Base-by-base conservation (phyloP, 2,329 filamentous ascomycete genomes). In the Gyromitra esculenta region DNA sequence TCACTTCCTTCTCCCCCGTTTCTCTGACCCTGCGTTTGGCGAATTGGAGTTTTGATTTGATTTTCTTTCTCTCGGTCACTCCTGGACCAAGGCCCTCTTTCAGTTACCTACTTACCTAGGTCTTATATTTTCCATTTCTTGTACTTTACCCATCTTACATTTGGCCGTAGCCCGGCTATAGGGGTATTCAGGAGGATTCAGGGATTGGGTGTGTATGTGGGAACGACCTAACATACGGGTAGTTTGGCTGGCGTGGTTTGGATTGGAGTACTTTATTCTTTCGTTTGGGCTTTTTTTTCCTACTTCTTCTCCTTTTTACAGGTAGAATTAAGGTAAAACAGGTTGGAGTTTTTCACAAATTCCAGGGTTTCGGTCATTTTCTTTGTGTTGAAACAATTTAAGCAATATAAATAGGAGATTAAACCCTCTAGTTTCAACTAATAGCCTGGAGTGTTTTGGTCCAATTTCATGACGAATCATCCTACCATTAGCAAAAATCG, bases 1-100 rank as follows among this genome's bases (percentile, higher is more conserved):
- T 69, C 43, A 60, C 39, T 48, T 66, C 13, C 82, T 8, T 83
- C 83, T 0, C 90, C 88, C 79, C 79, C 89, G 76, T 80, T 64
- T 70, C 67, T 54, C 21, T 60, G 13, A 45, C 78, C 35, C 35
- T 66, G 60, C 21, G 41, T 72, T 50, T 67, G 64, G 75, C 69
- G 64, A 69, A 77, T 64, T 71, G 76, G 76, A 78, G 73, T 73
- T 73, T 76, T 75, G 65, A 25, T 41, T 60, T 41, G 48, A 57
- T 57, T 72, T 50, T 76, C 39, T 62, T 67, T 67, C 65, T 60
- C 11, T 66, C 50, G 37, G 39, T 41, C 67, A 56, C 62, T 39
- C 15, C 25, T 63, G 25, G 35, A 43, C 60, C 57, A 57, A 63
- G 25, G 45, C 57, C 41, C 41, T 31, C 0, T 57, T 65, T 66